Conservation (phyloP, 1,284 basidiomycete genomes). For the Ganoderma multipileum region DNA sequence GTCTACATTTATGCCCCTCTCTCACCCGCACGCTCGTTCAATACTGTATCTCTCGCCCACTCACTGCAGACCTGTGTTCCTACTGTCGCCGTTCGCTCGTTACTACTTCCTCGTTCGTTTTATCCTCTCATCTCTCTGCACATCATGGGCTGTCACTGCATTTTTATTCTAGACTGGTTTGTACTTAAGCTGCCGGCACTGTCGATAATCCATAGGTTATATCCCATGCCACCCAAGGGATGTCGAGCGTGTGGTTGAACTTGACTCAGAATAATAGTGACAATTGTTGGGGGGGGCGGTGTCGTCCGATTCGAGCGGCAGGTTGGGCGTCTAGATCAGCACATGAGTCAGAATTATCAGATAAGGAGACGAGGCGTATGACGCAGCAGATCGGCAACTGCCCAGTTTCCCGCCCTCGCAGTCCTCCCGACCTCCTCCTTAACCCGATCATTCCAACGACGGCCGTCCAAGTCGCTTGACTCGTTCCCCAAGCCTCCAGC, state of each 20-base stretch:
- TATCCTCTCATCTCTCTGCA: conserved; percentile 28
- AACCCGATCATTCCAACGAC: conserved; percentile 17
- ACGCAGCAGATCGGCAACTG: conserved; percentile 31
- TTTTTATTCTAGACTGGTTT: conserved; percentile 33
- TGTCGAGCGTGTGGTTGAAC: too few species aligned
- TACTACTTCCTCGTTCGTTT: conserved; percentile 17
- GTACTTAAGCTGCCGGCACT: conserved; percentile 32
- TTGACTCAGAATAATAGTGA: too few species aligned
- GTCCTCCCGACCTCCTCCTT: conserved; percentile 8
- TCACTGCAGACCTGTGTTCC: conserved; percentile 29
- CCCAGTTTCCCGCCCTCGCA: neutral
- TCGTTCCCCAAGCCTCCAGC: conserved; percentile 12
- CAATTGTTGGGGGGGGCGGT: too few species aligned
- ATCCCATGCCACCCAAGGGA: neutral
- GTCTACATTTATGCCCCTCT: conserved; percentile 21
- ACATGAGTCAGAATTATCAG: conserved; percentile 29
- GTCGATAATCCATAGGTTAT: conserved; percentile 28
- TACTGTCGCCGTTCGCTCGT: conserved; percentile 31
- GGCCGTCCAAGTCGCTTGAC: conserved; percentile 25
- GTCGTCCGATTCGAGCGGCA: too few species aligned
- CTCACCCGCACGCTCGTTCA: conserved; percentile 28
- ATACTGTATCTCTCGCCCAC: conserved; percentile 29
- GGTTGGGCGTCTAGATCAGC: conserved; percentile 22
- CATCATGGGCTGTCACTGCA: conserved; percentile 31
- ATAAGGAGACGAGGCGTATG: conserved; percentile 29